These are phyloP conservation scores for Globisporangium nodosum DNA, from an alignment of 352 stramenopile species.

Conservation along the genomic window DNA sequence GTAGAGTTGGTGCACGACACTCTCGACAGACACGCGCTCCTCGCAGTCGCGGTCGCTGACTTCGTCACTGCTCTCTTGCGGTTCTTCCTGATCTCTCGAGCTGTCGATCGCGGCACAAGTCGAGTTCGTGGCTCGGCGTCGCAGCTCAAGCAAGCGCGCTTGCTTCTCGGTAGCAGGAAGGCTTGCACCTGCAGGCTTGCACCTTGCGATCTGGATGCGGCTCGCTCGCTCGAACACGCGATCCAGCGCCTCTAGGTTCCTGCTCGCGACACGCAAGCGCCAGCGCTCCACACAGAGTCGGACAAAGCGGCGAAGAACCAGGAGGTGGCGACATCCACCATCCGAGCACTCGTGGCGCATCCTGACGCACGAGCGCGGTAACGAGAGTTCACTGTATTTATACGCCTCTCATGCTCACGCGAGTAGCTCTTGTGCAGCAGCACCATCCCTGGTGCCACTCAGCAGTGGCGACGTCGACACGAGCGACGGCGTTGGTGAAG, in stretches of 20 bases:
- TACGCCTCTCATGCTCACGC: background rate
- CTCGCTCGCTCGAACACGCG: constrained; percentile 13
- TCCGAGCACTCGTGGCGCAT: background rate
- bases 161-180: constrained; percentile 2
- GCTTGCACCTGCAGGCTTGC: background rate
- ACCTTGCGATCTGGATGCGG: background rate
- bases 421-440: background rate
- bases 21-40: constrained; percentile 24
- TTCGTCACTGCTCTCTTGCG: constrained; percentile 1
- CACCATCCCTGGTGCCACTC: background rate
- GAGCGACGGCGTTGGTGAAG: constrained; percentile 1
- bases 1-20: constrained; percentile 27
- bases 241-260: constrained; percentile 9
- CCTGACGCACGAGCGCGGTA: too few relatives aligned
- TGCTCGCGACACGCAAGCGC: constrained; percentile 7
- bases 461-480: background rate
- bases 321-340: too few relatives aligned
- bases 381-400: background rate
- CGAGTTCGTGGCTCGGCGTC: background rate
- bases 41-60: constrained; percentile 14
- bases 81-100: background rate
- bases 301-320: constrained; percentile 14
- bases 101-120: background rate
- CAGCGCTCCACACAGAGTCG: constrained; percentile 6
- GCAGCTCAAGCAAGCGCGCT: constrained; percentile 4